A percentile compares a stretch with the other conserved stretches of the same genome.
Conservation (phyloP, 164 flowering plant genomes). For the Malania oleifera region DNA sequence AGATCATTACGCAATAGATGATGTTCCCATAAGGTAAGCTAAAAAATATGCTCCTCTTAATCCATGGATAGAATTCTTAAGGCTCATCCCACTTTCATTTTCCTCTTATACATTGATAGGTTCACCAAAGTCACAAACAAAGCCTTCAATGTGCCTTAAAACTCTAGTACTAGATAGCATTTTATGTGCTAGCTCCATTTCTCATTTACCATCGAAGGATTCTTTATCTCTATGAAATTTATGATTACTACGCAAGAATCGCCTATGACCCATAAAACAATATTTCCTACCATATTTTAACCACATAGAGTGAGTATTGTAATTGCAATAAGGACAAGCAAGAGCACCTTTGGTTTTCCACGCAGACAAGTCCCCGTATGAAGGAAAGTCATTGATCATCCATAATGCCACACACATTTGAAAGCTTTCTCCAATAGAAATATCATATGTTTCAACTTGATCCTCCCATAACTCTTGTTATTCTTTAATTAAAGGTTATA, state of each 20-base stretch:
- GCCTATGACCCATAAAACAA: slow-evolving; percentile 18
- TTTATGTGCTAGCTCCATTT: not conserved
- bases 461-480: slow-evolving; percentile 6
- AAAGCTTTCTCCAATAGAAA: not conserved
- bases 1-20: slow-evolving; percentile 9
- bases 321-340: slow-evolving; percentile 15
- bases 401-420: slow-evolving; percentile 10
- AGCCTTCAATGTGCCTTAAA: not conserved
- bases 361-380: slow-evolving; percentile 12
- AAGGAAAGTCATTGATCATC: slow-evolving; percentile 23
- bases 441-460: slow-evolving; percentile 17
- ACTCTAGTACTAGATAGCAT: not conserved
- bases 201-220: slow-evolving; percentile 1
- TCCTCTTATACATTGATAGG: not conserved
- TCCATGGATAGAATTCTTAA: slow-evolving; percentile 5
- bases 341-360: slow-evolving; percentile 9
- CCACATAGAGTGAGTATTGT: slow-evolving; percentile 1
- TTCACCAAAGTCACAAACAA: not conserved
- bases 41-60: slow-evolving; percentile 9
- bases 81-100: not conserved
- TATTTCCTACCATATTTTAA: not conserved
- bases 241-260: slow-evolving; percentile 8
- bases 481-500: slow-evolving; percentile 16
- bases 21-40: slow-evolving; percentile 12
- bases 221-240: not conserved